A percentile compares a stretch with the other conserved stretches of the same genome.
phyloP scores from a whole-genome alignment of 2,329 filamentous ascomycete species.

The Aspergillus intermedius region DNA sequence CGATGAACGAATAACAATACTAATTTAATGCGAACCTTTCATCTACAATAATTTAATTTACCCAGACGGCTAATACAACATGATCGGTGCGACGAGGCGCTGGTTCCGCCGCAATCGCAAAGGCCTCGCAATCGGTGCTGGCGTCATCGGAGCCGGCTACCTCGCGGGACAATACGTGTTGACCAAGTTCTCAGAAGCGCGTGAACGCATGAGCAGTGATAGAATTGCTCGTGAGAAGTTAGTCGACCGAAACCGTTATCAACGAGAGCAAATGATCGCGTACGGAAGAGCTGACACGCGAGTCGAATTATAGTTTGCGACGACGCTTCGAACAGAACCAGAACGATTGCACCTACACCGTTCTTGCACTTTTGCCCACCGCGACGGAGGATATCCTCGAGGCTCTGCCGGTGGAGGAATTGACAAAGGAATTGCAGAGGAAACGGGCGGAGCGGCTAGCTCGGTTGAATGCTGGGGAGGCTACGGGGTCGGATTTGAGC shows the following conservation, averaged over 20 bases:
- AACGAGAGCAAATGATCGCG: conserved; percentile 2
- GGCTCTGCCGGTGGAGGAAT: conserved; percentile 81
- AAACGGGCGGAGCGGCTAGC: conserved; percentile 72
- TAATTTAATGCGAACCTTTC: no score
- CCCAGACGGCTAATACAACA: conserved; percentile 25
- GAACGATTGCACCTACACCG: conserved; percentile 96
- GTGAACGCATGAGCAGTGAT: conserved; percentile 94
- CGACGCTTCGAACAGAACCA: conserved; percentile 98
- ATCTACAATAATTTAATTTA: background rate
- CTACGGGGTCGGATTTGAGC: conserved; percentile 50
- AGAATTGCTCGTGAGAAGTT: conserved; percentile 96
- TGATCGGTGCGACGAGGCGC: conserved; percentile 69
- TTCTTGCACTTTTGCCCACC: conserved; percentile 89
- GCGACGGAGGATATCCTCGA: conserved; percentile 84
- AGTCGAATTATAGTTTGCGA: conserved; percentile 58
- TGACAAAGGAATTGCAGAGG: conserved; percentile 88
- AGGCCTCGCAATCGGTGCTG: conserved; percentile 78
- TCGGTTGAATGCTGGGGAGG: conserved; percentile 51
- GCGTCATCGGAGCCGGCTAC: conserved; percentile 84
- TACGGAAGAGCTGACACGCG: background rate
- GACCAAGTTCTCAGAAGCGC: conserved; percentile 82
- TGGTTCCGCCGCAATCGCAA: conserved; percentile 92
- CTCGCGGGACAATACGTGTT: conserved; percentile 88
- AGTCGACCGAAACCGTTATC: conserved; percentile 19
- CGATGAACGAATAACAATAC: no score